These are phyloP conservation scores for Rhizophora mangle DNA, from an alignment of 345 rosid species.

Conservation along the genomic window DNA sequence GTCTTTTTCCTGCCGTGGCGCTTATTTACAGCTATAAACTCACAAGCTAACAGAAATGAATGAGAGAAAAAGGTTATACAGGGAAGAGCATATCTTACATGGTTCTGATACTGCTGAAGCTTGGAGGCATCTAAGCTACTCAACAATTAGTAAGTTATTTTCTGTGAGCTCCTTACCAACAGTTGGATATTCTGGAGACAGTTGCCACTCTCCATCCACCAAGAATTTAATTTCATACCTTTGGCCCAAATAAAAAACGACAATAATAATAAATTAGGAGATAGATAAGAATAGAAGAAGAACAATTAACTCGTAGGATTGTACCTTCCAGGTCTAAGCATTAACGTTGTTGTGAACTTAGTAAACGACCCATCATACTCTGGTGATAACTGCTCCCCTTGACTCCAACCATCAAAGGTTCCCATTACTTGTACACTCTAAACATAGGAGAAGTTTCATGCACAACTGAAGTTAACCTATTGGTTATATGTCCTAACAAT, in stretches of 20 bases:
- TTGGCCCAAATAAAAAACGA: conserved; percentile 2
- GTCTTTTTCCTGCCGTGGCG: no score
- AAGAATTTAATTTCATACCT: conserved; percentile 95
- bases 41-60: no score
- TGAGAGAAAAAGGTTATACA: no score
- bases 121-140: conserved; percentile 30
- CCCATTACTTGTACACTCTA: conserved; percentile 96
- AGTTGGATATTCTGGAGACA: conserved; percentile 71
- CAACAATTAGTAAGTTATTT: conserved; percentile 69
- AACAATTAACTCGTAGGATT: not conserved
- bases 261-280: not conserved
- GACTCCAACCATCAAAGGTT: conserved; percentile 86
- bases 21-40: no score
- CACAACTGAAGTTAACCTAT: not conserved
- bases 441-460: not conserved
- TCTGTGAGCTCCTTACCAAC: conserved; percentile 63
- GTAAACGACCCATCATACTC: conserved; percentile 71
- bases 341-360: conserved; percentile 56
- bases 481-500: no score
- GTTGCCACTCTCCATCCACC: conserved; percentile 86
- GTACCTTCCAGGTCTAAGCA: conserved; percentile 90
- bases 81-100: no score
- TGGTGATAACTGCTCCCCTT: conserved; percentile 73
- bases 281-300: not conserved
- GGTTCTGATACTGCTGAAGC: not conserved